Conservation (phyloP, 2,329 filamentous ascomycete genomes). For the Capronia epimyces region DNA sequence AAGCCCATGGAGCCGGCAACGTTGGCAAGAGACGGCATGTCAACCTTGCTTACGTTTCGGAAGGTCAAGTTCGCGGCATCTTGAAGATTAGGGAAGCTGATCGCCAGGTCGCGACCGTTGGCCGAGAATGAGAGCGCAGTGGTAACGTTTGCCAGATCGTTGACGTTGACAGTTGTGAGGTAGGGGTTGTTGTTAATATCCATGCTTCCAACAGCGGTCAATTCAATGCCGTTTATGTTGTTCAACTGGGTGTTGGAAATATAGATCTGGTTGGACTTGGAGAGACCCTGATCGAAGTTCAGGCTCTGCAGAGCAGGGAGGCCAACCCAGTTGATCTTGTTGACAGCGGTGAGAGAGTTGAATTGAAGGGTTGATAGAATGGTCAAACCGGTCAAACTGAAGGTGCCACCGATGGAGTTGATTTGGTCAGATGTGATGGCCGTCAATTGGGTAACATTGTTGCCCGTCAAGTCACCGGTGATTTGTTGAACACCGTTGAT, state of each 20-base stretch:
- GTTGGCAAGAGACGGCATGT: constrained; percentile 63
- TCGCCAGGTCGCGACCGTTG: constrained; percentile 68
- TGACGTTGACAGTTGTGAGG: constrained; percentile 65
- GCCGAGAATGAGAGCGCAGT: constrained; percentile 65
- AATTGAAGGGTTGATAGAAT: constrained; percentile 64
- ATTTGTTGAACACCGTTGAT: constrained; percentile 58
- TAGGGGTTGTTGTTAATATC: constrained; percentile 87
- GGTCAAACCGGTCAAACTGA: constrained; percentile 64
- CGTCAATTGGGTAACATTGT: constrained; percentile 57
- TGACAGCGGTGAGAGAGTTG: constrained; percentile 58
- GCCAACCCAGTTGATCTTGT: constrained; percentile 64
- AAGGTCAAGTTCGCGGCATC: constrained; percentile 76
- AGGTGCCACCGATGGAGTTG: constrained; percentile 60
- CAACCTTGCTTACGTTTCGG: constrained; percentile 70
- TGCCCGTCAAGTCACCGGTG: constrained; percentile 50
- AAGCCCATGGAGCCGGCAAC: constrained; percentile 79
- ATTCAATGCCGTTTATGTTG: constrained; percentile 73
- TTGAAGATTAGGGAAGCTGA: constrained; percentile 72
- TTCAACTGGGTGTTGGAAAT: constrained; percentile 84
- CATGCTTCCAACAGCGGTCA: constrained; percentile 65
- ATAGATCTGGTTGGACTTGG: constrained; percentile 60
- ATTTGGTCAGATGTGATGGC: constrained; percentile 59
- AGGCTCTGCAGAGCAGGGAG: constrained; percentile 60
- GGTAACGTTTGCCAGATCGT: constrained; percentile 71
- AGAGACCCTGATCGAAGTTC: constrained; percentile 60